Evolutionary conservation across 2,329 filamentous ascomycete species (phyloP).

Genomic region (Nakataea oryzae): DNA sequence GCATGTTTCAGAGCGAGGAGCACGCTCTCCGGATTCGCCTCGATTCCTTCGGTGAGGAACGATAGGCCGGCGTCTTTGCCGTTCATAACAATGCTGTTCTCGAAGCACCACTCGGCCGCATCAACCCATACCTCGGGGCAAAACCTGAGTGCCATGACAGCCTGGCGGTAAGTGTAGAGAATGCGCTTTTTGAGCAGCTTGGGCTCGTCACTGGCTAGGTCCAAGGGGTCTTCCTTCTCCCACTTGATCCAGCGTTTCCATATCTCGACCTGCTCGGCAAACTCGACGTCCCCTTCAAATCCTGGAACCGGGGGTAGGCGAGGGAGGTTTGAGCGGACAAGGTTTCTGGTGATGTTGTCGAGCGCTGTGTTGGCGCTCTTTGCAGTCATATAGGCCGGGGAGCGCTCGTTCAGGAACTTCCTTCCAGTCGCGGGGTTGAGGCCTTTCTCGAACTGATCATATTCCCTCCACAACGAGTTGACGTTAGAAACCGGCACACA

Average conservation of each 20-base stretch:
- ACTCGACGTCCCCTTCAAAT: constrained; percentile 81
- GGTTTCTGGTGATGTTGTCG: constrained; percentile 73
- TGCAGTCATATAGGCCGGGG: constrained; percentile 91
- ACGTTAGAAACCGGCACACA: constrained; percentile 76
- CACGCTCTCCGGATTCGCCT: constrained; percentile 88
- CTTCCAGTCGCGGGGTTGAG: constrained; percentile 89
- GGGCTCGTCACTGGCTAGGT: constrained; percentile 72
- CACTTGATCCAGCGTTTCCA: constrained; percentile 94
- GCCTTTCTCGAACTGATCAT: constrained; percentile 90
- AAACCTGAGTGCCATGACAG: constrained; percentile 85
- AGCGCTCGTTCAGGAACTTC: constrained; percentile 89
- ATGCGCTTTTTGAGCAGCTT: constrained; percentile 68
- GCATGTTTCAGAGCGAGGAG: constrained; percentile 82
- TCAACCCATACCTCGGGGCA: constrained; percentile 96
- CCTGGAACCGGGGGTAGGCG: constrained; percentile 73
- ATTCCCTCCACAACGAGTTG: constrained; percentile 89
- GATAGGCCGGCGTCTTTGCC: constrained; percentile 54
- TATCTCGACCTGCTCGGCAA: constrained; percentile 68
- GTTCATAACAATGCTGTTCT: constrained; percentile 58
- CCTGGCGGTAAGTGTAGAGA: constrained; percentile 86
- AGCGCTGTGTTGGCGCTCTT: constrained; percentile 81
- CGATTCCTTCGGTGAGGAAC: constrained; percentile 72
- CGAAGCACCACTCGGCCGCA: constrained; percentile 84
- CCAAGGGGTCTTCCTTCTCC: constrained; percentile 88
- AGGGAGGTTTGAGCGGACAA: constrained; percentile 70